A percentile compares a stretch with the other conserved stretches of the same genome.
These are phyloP conservation scores for Paraphaeosphaeria minitans DNA, from an alignment of 2,329 filamentous ascomycete genomes.

Conservation along the genomic window DNA sequence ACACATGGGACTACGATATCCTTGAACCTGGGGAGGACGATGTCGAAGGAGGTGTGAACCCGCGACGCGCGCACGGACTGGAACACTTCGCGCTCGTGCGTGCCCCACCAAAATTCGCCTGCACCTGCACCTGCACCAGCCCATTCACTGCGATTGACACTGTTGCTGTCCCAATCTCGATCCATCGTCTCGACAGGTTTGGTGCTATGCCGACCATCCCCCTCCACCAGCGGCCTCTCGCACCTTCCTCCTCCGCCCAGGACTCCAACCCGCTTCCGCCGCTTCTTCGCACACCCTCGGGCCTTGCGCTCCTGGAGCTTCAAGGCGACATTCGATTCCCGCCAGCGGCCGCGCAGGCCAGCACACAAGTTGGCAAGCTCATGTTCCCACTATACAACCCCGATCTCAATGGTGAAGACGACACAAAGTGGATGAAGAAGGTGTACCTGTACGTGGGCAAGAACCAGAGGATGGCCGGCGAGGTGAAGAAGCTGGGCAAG, in stretches of 20 bases:
- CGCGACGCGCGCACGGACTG: slow-evolving; percentile 12
- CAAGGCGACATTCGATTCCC: slow-evolving; percentile 89
- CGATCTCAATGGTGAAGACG: slow-evolving; percentile 49
- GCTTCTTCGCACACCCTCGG: slow-evolving; percentile 86
- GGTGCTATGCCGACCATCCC: slow-evolving; percentile 40
- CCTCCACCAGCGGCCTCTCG: slow-evolving; percentile 23
- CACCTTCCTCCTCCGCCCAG: slow-evolving; percentile 8
- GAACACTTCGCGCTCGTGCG: slow-evolving; percentile 13
- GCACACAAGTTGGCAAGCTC: slow-evolving; percentile 70
- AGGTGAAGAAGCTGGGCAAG: slow-evolving; percentile 83
- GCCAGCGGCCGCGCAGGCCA: slow-evolving; percentile 36
- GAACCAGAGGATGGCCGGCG: slow-evolving; percentile 86
- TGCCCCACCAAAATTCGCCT: slow-evolving; percentile 2
- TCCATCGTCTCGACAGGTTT: not conserved
- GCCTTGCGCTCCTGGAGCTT: slow-evolving; percentile 87
- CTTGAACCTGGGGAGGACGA: not conserved
- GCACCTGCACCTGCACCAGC: not conserved
- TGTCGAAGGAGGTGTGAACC: not conserved
- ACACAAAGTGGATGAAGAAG: slow-evolving; percentile 83
- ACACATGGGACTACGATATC: not conserved
- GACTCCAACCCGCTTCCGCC: slow-evolving; percentile 68
- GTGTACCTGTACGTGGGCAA: slow-evolving; percentile 87
- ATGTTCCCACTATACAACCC: slow-evolving; percentile 77
- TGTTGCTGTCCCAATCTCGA: not conserved
- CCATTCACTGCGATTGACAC: not conserved